Percentiles rank a stretch among this genome's conserved stretches.
Conservation (phyloP, 1,284 basidiomycete species). For the Cutaneotrichosporon daszewskae region DNA sequence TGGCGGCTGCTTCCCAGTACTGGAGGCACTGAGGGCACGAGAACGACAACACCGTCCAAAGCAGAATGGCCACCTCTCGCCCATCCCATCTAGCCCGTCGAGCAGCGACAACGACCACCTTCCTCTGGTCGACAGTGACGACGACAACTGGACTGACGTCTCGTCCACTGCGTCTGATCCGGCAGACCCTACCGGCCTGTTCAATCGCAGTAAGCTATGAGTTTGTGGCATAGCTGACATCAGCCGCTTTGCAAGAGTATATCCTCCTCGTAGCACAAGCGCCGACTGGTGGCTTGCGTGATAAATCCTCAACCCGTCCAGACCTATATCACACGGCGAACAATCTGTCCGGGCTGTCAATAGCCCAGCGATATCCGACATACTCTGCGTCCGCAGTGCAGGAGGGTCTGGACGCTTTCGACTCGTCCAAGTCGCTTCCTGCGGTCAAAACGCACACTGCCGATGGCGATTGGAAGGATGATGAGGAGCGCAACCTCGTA, state of each 20-base stretch:
- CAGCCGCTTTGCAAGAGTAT: constrained; percentile 81
- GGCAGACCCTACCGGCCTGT: neutral
- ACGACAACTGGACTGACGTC: too few relatives aligned
- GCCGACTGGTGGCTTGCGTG: constrained; percentile 73
- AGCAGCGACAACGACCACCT: too few relatives aligned
- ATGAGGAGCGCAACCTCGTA: constrained; percentile 45
- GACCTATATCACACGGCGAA: constrained; percentile 91
- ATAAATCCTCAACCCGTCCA: constrained; percentile 86
- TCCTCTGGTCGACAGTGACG: too few relatives aligned
- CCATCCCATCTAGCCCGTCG: too few relatives aligned
- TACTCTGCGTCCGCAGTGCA: constrained; percentile 54
- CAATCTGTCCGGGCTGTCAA: constrained; percentile 79
- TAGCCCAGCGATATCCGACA: constrained; percentile 70
- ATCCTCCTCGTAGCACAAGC: constrained; percentile 80
- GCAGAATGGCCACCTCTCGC: too few relatives aligned
- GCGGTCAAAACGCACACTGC: constrained; percentile 22
- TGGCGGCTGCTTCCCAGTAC: constrained; percentile 76
- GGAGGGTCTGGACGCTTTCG: constrained; percentile 46
- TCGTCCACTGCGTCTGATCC: too few relatives aligned
- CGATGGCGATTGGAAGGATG: constrained; percentile 27
- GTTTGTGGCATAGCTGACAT: too few relatives aligned
- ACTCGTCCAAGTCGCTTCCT: constrained; percentile 27
- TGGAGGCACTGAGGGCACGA: constrained; percentile 61
- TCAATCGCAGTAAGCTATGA: too few relatives aligned
- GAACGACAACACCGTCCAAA: too few relatives aligned